Conservation (phyloP, 1,284 basidiomycete genomes). For the Heterobasidion annosum region DNA sequence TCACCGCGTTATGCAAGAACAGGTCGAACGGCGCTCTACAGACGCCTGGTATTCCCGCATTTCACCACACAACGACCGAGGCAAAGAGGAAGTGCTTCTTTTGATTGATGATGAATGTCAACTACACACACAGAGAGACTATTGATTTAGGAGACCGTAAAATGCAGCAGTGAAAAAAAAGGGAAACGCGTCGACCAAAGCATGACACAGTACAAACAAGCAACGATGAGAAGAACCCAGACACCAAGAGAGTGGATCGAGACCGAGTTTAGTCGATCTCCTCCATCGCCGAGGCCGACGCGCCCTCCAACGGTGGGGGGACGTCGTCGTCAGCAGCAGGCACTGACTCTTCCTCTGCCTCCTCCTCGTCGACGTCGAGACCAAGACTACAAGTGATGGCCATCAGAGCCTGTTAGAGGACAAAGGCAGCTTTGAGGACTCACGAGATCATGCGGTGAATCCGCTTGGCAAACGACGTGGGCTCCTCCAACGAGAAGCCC, state of each 20-base stretch:
- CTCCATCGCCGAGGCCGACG: conserved; percentile 74
- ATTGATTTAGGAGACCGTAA: not conserved
- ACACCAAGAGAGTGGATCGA: not conserved
- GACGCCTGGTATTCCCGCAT: not conserved
- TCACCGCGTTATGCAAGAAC: no score
- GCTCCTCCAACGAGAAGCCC: conserved; percentile 93
- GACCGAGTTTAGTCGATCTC: conserved; percentile 61
- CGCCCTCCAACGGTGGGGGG: conserved; percentile 42
- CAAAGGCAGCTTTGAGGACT: conserved; percentile 12
- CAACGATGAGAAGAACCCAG: not conserved
- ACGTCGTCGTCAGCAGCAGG: conserved; percentile 27
- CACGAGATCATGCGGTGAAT: conserved; percentile 95
- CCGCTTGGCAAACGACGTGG: conserved; percentile 90
- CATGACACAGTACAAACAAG: conserved; percentile 4
- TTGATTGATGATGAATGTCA: not conserved
- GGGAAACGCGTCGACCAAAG: not conserved
- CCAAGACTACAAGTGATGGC: conserved; percentile 39
- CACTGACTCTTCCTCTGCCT: conserved; percentile 36
- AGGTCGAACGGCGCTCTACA: not conserved
- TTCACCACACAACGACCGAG: not conserved
- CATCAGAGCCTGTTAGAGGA: conserved; percentile 8
- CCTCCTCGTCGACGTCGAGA: conserved; percentile 77
- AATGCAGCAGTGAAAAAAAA: not conserved
- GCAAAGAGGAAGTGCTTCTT: not conserved
- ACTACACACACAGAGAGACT: not conserved